phyloP scores from a whole-genome alignment of 306 rosid species.

The Begonia masoniana region DNA sequence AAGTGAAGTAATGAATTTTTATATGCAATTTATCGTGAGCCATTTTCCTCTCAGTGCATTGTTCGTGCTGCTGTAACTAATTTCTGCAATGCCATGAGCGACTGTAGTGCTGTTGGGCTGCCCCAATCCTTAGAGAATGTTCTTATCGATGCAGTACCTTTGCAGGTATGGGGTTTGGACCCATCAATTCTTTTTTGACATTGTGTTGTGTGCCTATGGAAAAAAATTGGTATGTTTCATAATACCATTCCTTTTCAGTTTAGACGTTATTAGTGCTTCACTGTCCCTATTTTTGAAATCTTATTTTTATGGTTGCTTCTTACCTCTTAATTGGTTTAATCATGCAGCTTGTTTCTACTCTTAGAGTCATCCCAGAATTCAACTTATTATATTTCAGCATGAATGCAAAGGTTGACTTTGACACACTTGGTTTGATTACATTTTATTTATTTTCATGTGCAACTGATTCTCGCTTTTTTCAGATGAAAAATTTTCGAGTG shows the following conservation, averaged over 20 bases:
- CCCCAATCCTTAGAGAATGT: constrained; percentile 23
- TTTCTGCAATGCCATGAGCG: constrained; percentile 27
- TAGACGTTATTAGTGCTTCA: constrained; percentile 4
- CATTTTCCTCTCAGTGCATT: constrained; percentile 51
- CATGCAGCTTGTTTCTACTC: constrained; percentile 82
- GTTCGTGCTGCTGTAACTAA: constrained; percentile 64
- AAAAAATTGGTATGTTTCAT: no score
- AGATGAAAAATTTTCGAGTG: no score
- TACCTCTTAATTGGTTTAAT: constrained; percentile 19
- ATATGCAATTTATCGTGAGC: constrained; percentile 4
- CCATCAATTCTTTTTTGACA: no score
- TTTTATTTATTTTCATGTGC: no score
- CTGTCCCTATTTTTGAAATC: constrained; percentile 6
- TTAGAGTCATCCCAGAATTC: constrained; percentile 64
- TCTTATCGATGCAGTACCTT: constrained; percentile 64
- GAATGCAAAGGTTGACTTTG: constrained; percentile 50
- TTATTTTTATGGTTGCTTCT: constrained; percentile 23
- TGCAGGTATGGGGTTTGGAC: constrained; percentile 43
- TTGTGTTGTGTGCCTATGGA: no score
- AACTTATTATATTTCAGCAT: constrained; percentile 64
- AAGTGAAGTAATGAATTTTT: background rate
- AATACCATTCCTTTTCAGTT: no score
- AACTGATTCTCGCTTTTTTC: no score
- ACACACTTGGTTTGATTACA: background rate
- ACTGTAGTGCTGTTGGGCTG: constrained; percentile 22